These are phyloP conservation scores for Scenedesmus sp. DNA, from an alignment of 163 green algal species.

Conservation along the genomic window DNA sequence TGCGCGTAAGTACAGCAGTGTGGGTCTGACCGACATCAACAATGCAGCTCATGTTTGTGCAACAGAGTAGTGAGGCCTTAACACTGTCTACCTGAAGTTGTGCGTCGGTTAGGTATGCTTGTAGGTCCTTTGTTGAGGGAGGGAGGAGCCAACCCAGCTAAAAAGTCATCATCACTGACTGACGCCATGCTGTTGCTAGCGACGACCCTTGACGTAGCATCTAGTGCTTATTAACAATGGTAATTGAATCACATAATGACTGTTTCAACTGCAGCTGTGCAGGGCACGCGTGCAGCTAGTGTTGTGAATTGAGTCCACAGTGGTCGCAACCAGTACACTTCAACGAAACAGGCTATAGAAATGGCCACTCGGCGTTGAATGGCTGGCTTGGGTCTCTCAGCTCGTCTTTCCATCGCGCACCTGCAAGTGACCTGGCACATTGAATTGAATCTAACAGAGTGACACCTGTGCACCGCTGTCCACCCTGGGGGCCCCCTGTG, in stretches of 20 bases:
- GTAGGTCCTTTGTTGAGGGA: background rate
- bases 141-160: constrained; percentile 48
- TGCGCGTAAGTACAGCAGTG: background rate
- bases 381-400: too few relatives aligned
- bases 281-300: background rate
- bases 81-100: background rate
- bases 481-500: too few relatives aligned
- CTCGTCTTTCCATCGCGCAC: too few relatives aligned
- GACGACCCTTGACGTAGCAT: background rate
- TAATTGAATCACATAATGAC: background rate
- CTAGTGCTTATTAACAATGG: background rate
- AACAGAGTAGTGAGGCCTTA: too few relatives aligned
- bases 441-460: too few relatives aligned
- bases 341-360: background rate
- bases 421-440: too few relatives aligned
- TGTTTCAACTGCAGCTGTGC: background rate
- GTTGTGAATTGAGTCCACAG: background rate
- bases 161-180: constrained; percentile 46
- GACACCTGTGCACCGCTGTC: too few relatives aligned
- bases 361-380: too few relatives aligned
- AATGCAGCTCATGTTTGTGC: background rate
- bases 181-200: constrained; percentile 28
- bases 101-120: background rate
- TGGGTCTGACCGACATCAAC: background rate
- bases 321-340: background rate